Evolutionary conservation across 129 eudicot species (phyloP), one percentile per base, ranked within the genome.

Genomic region (Saussurea involucrata): DNA sequence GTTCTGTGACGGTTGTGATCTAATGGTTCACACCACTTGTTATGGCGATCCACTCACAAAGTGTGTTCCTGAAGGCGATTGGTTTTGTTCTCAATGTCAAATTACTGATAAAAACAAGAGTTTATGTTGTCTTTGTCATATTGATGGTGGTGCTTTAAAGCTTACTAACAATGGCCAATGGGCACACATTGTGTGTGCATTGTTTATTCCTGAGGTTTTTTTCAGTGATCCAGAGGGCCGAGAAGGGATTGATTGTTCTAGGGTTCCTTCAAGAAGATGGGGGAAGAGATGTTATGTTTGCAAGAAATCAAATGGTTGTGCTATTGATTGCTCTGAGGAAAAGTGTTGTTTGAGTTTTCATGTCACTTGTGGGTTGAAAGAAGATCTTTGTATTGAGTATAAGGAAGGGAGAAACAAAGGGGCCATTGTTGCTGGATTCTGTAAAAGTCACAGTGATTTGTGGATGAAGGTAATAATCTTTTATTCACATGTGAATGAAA

Each of bases 121-220:
- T 0, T 17, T 66, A 18, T 94, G 98, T 72, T 87, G 90, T 63
- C 83, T 94, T 0, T 94, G 98, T 78, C 85, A 90, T 5, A 70
- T 36, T 0, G 9, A 36, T 6, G 88, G 93, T 0, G 98, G 98
- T 0, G 98, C 98, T 1, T 12, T 94, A 83, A 94, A 94, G 79
- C 89, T 87, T 8, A 88, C 93, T 1, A 80, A 25, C 0, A 92
- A 91, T 6, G 92, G 93, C 12, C 40, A 24, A 5, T 94, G 98
- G 98, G 96, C 98, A 0, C 98, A 94, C 67, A 74, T 94, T n/a
- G 93, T 94, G 15, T 94, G 98, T 24, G 90, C 96, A 1, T 77
- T 94, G 40, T 91, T 82, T 20, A 89, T 94, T 0, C 98, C 98
- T 0, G 98, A 94, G 40, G 98, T 94, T 24, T 94, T 86, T 66